Base-by-base conservation (phyloP, 2,329 filamentous ascomycete species). In the Mariannaea elegans region DNA sequence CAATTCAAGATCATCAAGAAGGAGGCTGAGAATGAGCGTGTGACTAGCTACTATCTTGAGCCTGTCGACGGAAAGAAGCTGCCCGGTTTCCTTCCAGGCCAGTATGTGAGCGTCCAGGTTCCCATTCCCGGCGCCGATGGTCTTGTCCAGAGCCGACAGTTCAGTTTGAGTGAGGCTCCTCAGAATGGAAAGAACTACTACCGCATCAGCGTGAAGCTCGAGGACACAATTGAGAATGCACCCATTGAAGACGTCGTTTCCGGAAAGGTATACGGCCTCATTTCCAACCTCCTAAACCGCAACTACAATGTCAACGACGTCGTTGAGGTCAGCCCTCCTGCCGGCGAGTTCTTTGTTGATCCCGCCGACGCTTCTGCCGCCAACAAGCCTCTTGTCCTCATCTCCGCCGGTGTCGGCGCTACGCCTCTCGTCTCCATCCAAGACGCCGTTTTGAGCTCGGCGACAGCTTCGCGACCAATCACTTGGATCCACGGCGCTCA, bases 191-290 rank as follows among this genome's bases (percentile, higher is more conserved):
- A 81, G 7, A 78, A 79, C 14, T 84, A 87, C 75, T 92, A 92
- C 76, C 85, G 91, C 54, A 87, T 94, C 77, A 90, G 86, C 65
- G 87, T 94, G 62, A 94, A 93, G 82, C 84, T 80, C 57, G 90
- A 86, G 64, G 87, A 83, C 32, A 71, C 71, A 2, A 47, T 71
- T 13, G 68, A 71, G 29, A 57, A 69, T 24, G 66, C 68, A 4
- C 56, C 68, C 2, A 9, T 65, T 10, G 73, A 77, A 27, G 78
- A 79, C 47, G 64, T 75, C 4, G 70, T 69, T 19, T 67, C 71
- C 24, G 71, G 73, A 16, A 75, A 70, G 51, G 65, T 80, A 2
- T 75, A 78, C 1, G 84, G 84, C 16, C 65, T 84, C 38, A 75
- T 87, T 47, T 85, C 83, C 32, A 86, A 84, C 71, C 68, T 81